Evolutionary conservation across 768 basidiomycete species (phyloP).

Genomic region (Rossbeevera mucosa): DNA sequence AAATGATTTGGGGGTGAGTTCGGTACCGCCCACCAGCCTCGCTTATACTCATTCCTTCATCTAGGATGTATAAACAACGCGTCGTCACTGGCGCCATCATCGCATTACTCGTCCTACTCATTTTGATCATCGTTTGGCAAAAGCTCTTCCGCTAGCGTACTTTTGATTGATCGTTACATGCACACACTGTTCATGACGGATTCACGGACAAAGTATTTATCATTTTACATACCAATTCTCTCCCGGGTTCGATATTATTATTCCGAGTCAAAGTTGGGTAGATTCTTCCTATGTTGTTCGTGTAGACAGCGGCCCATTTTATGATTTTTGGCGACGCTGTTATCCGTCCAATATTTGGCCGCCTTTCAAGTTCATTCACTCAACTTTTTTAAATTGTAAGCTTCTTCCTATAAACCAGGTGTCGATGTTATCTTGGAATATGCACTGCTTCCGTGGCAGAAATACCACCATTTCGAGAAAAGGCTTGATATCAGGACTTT

Average conservation of each 20-base stretch:
- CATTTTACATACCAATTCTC: constrained; percentile 14
- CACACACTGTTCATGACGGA: constrained; percentile 13
- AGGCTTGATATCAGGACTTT: neutral
- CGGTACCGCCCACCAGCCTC: neutral
- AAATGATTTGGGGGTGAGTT: constrained; percentile 90
- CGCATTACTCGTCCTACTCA: constrained; percentile 76
- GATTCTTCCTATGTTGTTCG: constrained; percentile 27
- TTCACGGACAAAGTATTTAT: constrained; percentile 27
- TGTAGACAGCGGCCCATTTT: neutral
- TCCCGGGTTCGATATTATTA: neutral
- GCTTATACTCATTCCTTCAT: constrained; percentile 18
- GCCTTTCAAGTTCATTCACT: constrained; percentile 14
- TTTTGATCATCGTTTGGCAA: constrained; percentile 74
- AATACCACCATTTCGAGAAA: constrained; percentile 25
- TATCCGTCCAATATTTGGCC: constrained; percentile 21
- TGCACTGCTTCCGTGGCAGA: constrained; percentile 17
- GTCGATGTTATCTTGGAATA: too few relatives aligned
- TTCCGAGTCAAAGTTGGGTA: neutral
- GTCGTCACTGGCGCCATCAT: constrained; percentile 86
- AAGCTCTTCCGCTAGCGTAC: constrained; percentile 51
- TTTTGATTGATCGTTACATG: constrained; percentile 14
- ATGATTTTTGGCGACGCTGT: neutral
- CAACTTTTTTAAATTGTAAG: constrained; percentile 1
- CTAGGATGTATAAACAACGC: constrained; percentile 96
- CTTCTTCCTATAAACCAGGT: constrained; percentile 19